A percentile compares a stretch with the other conserved stretches of the same genome.
Evolutionary conservation across 2,329 filamentous ascomycete genomes (phyloP).

Genomic region (Parastagonospora nodorum): DNA sequence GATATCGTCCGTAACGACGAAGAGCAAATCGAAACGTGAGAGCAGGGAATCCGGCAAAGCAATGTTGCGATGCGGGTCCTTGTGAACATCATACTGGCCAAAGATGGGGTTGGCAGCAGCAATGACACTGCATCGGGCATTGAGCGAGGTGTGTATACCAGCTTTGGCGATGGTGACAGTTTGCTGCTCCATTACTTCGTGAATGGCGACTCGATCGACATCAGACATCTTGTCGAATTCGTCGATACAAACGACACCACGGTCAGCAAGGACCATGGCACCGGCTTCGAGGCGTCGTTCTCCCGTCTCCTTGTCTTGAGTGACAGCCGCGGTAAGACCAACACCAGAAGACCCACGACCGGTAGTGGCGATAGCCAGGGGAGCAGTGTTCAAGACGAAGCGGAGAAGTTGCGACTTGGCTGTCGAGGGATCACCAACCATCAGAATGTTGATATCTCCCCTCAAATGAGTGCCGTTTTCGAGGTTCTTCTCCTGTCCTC

Average conservation of each 20-base stretch:
- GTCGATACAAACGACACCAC: conserved; percentile 97
- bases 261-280: conserved; percentile 97
- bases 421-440: conserved; percentile 98
- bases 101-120: conserved; percentile 98
- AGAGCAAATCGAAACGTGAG: conserved; percentile 97
- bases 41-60: conserved; percentile 93
- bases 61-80: conserved; percentile 98
- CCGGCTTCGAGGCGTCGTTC: conserved; percentile 93
- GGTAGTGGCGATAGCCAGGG: conserved; percentile 94
- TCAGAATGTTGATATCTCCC: conserved; percentile 98
- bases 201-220: conserved; percentile 94
- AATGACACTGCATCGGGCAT: conserved; percentile 94
- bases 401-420: conserved; percentile 97
- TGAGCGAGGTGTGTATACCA: conserved; percentile 95
- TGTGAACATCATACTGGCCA: conserved; percentile 97
- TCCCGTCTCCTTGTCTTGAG: conserved; percentile 95
- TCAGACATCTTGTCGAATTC: conserved; percentile 99
- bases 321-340: conserved; percentile 95
- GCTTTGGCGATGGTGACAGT: conserved; percentile 99
- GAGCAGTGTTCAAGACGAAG: conserved; percentile 96
- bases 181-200: conserved; percentile 99
- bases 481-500: conserved; percentile 97
- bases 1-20: conserved; percentile 97
- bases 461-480: conserved; percentile 97
- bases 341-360: conserved; percentile 96